Evolutionary conservation across 768 basidiomycete genomes (phyloP).

Genomic region (Calocybe cyanea): DNA sequence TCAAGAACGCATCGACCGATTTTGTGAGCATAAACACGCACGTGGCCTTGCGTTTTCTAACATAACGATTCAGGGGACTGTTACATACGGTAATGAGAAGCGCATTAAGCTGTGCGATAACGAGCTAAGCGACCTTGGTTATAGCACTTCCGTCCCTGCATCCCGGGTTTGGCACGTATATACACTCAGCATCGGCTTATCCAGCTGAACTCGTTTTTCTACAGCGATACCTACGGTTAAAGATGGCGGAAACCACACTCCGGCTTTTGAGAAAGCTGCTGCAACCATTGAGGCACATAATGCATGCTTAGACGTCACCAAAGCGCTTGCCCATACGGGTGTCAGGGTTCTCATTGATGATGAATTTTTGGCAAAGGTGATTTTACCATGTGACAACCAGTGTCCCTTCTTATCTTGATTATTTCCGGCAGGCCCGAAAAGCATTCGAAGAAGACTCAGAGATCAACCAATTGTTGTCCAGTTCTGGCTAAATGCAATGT

Average conservation of each 20-base stretch:
- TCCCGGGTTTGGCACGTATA: constrained; percentile 62
- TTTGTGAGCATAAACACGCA: constrained; percentile 50
- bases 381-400: not conserved
- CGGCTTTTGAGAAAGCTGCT: constrained; percentile 61
- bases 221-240: constrained; percentile 71
- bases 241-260: constrained; percentile 78
- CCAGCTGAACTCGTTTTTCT: not conserved
- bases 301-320: constrained; percentile 63
- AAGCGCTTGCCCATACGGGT: constrained; percentile 68
- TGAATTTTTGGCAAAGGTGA: constrained; percentile 40
- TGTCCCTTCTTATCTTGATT: not conserved
- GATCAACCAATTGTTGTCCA: constrained; percentile 4
- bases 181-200: not conserved
- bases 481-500: too few relatives aligned
- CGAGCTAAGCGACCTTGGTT: not conserved
- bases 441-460: constrained; percentile 43
- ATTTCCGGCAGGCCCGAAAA: constrained; percentile 36
- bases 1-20: constrained; percentile 72
- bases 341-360: constrained; percentile 69
- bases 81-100: constrained; percentile 78
- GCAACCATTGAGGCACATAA: constrained; percentile 58
- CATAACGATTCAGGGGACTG: constrained; percentile 50
- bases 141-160: constrained; percentile 64
- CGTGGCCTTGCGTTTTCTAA: not conserved
- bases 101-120: constrained; percentile 5